These are phyloP conservation scores for Halteria grandinella DNA, from an alignment of 73 alveolate genomes.

Conservation along the genomic window DNA sequence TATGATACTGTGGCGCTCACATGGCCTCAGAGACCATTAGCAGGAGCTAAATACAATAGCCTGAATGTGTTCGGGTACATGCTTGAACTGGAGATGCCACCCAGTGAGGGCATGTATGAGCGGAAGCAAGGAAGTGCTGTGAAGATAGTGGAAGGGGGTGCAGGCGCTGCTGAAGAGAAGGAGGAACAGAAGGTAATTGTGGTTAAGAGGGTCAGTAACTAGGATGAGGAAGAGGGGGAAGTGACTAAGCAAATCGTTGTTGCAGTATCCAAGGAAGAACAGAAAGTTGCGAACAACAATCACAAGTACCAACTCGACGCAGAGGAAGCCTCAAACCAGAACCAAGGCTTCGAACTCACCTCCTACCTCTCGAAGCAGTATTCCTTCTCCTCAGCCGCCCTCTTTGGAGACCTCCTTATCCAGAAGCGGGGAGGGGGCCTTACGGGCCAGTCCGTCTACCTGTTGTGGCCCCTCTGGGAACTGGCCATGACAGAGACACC, in stretches of 20 bases:
- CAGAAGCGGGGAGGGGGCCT: conserved; percentile 54
- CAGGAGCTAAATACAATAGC: no score
- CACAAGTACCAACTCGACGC: not conserved
- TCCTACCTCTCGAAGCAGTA: conserved; percentile 45
- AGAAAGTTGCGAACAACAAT: not conserved
- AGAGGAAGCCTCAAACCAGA: not conserved
- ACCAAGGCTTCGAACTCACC: conserved; percentile 40
- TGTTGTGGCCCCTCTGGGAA: conserved; percentile 62
- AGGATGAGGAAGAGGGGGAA: not conserved
- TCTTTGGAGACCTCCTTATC: conserved; percentile 56
- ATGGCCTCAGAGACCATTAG: no score
- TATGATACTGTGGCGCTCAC: no score
- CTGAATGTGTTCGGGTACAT: conserved; percentile 39
- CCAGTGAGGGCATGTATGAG: no score
- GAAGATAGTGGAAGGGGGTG: no score
- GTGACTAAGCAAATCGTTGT: not conserved
- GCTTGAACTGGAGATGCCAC: conserved; percentile 4
- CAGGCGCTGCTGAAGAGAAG: no score
- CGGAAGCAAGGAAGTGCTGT: no score
- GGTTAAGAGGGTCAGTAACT: no score
- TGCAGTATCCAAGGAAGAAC: not conserved
- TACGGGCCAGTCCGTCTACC: conserved; percentile 19
- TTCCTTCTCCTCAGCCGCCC: conserved; percentile 13
- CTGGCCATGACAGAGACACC: conserved; percentile 61
- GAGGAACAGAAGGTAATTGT: not conserved